phyloP scores from a whole-genome alignment of 2,329 filamentous ascomycete genomes.

The Niveomyces coronatus region DNA sequence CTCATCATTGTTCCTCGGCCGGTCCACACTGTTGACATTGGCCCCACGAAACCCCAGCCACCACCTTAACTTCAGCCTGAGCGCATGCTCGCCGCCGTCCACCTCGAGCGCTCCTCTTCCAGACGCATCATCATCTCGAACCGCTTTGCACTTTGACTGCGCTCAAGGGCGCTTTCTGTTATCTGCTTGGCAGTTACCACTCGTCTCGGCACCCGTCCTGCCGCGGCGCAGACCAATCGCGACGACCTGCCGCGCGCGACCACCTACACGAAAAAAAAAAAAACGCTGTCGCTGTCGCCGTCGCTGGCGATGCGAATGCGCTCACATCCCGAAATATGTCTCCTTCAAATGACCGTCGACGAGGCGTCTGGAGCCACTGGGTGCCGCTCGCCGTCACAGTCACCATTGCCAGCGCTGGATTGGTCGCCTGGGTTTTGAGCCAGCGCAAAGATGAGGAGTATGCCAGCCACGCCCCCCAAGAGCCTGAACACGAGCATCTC shows the following conservation, averaged over 20 bases:
- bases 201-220: background rate
- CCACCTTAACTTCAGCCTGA: constrained; percentile 14
- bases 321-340: constrained; percentile 29
- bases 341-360: constrained; percentile 27
- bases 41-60: constrained; percentile 13
- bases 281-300: too few relatives aligned
- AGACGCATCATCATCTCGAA: too few relatives aligned
- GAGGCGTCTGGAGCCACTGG: constrained; percentile 70
- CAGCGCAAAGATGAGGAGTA: constrained; percentile 71
- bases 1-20: too few relatives aligned
- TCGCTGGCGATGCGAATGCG: constrained; percentile 49
- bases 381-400: constrained; percentile 79
- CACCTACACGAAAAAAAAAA: too few relatives aligned
- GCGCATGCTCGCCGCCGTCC: constrained; percentile 10
- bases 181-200: too few relatives aligned
- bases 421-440: constrained; percentile 90
- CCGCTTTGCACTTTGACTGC: too few relatives aligned
- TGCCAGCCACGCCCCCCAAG: constrained; percentile 39
- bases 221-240: background rate
- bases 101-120: constrained; percentile 3
- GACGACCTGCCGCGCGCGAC: background rate
- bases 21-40: constrained; percentile 16
- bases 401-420: constrained; percentile 73
- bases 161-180: too few relatives aligned
- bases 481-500: constrained; percentile 36